These are phyloP conservation scores for Quercus parvula DNA, from an alignment of 306 rosid species.

Conservation along the genomic window DNA sequence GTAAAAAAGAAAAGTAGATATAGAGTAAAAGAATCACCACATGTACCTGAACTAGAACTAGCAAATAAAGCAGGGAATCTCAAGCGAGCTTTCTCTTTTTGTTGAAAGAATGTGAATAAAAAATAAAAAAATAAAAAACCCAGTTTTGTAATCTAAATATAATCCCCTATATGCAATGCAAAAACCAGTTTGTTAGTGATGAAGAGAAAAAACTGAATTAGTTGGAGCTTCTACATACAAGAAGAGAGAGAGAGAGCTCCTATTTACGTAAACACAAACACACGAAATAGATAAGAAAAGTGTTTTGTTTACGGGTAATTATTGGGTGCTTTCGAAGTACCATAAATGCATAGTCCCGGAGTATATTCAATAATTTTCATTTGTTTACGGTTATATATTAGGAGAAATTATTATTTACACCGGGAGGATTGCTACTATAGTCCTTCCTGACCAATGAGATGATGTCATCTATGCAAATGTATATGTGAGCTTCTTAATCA, in stretches of 20 bases:
- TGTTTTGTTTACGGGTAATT: too few relatives aligned
- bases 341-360: too few relatives aligned
- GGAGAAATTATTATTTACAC: too few relatives aligned
- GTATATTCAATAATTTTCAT: too few relatives aligned
- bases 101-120: background rate
- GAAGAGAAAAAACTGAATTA: too few relatives aligned
- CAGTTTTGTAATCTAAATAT: background rate
- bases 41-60: constrained; percentile 27
- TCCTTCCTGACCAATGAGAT: too few relatives aligned
- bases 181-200: background rate
- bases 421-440: accelerated
- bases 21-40: background rate
- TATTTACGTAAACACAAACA: too few relatives aligned
- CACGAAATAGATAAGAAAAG: too few relatives aligned
- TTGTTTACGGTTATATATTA: too few relatives aligned
- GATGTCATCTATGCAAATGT: too few relatives aligned
- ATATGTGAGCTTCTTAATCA: too few relatives aligned
- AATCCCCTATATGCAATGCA: constrained; percentile 1
- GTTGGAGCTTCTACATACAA: too few relatives aligned
- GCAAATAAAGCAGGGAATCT: background rate
- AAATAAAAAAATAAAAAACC: background rate
- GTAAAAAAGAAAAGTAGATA: background rate
- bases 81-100: background rate
- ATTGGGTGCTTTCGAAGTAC: accelerated
- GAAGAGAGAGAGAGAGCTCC: background rate